Base-by-base conservation (phyloP, 2,329 filamentous ascomycete species). In the Pseudogymnoascus verrucosus region DNA sequence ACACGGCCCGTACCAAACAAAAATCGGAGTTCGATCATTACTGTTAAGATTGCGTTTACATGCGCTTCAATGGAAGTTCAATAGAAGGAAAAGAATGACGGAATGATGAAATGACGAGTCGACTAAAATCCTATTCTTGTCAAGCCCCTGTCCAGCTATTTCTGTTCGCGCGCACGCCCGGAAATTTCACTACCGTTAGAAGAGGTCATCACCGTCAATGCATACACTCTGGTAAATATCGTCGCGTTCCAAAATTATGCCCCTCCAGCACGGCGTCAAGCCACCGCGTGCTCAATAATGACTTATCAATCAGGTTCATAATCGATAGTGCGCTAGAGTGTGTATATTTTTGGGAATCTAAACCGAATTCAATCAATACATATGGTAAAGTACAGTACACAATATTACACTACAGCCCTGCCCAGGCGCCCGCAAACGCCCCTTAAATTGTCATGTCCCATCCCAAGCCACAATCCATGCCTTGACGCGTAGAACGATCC, bases 371-470 rank as follows among this genome's bases (percentile, higher is more conserved):
- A 21, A 57, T 57, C 59, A 42, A 40, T 61, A 61, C 59, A 61
- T 42, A 61, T 61, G 59, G 34, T 61, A 61, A 61, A 61, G 59
- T 61, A 61, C 59, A 61, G 59, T 61, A 40, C 39, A 61, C 59
- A 61, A 40, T 57, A 61, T 61, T 61, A 61, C 59, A 61, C 59
- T 42, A 61, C 59, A 26, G 59, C 36, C 59, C 36, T 40, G 34
- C 19, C 36, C 59, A 61, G 34, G 59, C 59, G 36, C 59, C 34
- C 36, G 59, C 59, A 31, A 61, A 61, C 59, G 59, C 59, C 59
- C 59, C 59, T 39, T 61, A 39, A 61, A 61, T 42, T 39, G 37
- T 61, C 34, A 39, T 61, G 37, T 40, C 59, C 59, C 34, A 39
- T 40, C 34, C 37, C 59, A 57, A 57, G 51, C 51, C 51, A 57